Percentiles rank a stretch among this genome's conserved stretches.
phyloP scores from a whole-genome alignment of 257 asterid genomes.

The Solanum peruvianum region DNA sequence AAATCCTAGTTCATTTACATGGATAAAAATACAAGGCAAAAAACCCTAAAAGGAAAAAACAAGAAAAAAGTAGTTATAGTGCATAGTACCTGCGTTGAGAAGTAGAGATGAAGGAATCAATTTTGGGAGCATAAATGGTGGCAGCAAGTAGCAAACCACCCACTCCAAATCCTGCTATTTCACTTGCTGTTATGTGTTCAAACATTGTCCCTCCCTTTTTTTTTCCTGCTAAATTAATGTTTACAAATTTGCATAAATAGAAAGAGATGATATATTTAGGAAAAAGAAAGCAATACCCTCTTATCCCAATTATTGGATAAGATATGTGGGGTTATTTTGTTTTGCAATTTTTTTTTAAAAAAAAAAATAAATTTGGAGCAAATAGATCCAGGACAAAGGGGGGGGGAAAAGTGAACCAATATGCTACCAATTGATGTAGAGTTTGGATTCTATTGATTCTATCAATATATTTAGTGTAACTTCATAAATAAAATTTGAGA shows the following conservation, averaged over 20 bases:
- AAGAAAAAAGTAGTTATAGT: not conserved
- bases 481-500: too few species aligned
- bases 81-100: slow-evolving; percentile 70
- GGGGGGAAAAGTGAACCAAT: too few species aligned
- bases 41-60: not conserved
- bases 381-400: too few species aligned
- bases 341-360: not conserved
- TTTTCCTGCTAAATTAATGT: not conserved
- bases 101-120: slow-evolving; percentile 65
- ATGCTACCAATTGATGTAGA: too few species aligned
- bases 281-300: not conserved
- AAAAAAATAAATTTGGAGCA: too few species aligned
- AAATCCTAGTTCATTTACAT: not conserved
- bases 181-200: slow-evolving; percentile 77
- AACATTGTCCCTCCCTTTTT: slow-evolving; percentile 24
- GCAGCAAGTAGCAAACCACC: slow-evolving; percentile 74
- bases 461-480: too few species aligned
- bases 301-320: not conserved
- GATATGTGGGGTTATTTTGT: not conserved
- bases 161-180: slow-evolving; percentile 80
- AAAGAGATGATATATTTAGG: not conserved
- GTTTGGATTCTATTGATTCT: too few species aligned
- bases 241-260: not conserved
- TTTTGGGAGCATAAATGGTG: slow-evolving; percentile 67
- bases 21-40: not conserved